Conservation (phyloP, 768 basidiomycete species). For the Mycena epipterygia region DNA sequence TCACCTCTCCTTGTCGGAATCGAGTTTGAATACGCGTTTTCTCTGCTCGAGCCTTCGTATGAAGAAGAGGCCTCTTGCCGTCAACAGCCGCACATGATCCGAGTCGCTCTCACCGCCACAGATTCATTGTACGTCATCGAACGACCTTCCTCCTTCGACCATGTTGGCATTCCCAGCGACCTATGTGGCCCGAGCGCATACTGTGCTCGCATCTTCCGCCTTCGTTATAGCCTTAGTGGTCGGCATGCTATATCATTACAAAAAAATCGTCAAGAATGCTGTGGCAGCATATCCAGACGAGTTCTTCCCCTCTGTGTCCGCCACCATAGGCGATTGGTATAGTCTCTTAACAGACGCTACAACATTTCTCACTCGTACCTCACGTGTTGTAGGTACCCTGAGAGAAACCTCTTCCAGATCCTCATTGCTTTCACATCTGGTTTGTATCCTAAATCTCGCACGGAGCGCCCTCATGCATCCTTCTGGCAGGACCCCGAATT, state of each 20-base stretch:
- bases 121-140: background rate
- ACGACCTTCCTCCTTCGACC: background rate
- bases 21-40: too few relatives aligned
- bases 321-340: conserved; percentile 94
- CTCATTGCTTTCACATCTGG: conserved; percentile 90
- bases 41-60: too few relatives aligned
- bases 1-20: too few relatives aligned
- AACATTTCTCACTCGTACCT: background rate
- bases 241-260: conserved; percentile 81
- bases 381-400: conserved; percentile 91
- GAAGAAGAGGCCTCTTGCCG: too few relatives aligned
- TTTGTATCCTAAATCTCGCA: conserved; percentile 36
- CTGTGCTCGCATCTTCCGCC: conserved; percentile 72
- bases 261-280: conserved; percentile 87
- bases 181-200: conserved; percentile 74
- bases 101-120: background rate
- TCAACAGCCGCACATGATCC: too few relatives aligned
- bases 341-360: too few relatives aligned
- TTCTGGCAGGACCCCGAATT: conserved; percentile 75
- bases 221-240: conserved; percentile 75
- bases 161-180: conserved; percentile 51
- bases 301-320: conserved; percentile 93
- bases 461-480: background rate
- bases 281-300: conserved; percentile 88
- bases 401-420: conserved; percentile 87